phyloP scores from a whole-genome alignment of 208 protist species.

The Borovskyia barvae region DNA sequence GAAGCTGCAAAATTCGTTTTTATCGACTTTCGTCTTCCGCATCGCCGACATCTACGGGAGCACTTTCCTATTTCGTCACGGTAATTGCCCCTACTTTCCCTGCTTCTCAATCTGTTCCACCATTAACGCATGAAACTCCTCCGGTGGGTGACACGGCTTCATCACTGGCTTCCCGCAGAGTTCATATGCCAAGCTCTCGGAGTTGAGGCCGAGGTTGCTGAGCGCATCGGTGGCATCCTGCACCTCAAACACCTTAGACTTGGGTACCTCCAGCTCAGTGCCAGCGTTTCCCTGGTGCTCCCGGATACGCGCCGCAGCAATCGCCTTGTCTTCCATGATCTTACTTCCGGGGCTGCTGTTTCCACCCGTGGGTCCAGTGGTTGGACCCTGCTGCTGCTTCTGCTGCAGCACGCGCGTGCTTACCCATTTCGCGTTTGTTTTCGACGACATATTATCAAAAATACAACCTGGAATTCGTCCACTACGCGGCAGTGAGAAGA shows the following conservation, averaged over 20 bases:
- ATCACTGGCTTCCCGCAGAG: conserved; percentile 29
- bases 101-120: conserved; percentile 37
- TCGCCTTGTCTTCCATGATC: conserved; percentile 56
- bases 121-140: conserved; percentile 38
- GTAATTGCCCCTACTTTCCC: no score
- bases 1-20: no score
- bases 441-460: no score
- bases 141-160: conserved; percentile 21
- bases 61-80: no score
- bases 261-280: conserved; percentile 38
- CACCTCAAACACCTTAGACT: conserved; percentile 63
- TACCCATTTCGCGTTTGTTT: conserved; percentile 34
- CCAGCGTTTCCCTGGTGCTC: conserved; percentile 23
- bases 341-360: conserved; percentile 25
- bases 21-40: no score
- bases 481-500: no score
- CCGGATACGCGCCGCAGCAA: conserved; percentile 37
- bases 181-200: conserved; percentile 26
- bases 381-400: conserved; percentile 33
- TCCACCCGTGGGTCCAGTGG: conserved; percentile 11
- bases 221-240: conserved; percentile 82
- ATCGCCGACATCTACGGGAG: no score
- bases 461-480: no score
- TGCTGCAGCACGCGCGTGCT: conserved; percentile 32
- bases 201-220: conserved; percentile 81